phyloP scores from a whole-genome alignment of 495 filamentous ascomycete species.

The Extremus antarcticus region DNA sequence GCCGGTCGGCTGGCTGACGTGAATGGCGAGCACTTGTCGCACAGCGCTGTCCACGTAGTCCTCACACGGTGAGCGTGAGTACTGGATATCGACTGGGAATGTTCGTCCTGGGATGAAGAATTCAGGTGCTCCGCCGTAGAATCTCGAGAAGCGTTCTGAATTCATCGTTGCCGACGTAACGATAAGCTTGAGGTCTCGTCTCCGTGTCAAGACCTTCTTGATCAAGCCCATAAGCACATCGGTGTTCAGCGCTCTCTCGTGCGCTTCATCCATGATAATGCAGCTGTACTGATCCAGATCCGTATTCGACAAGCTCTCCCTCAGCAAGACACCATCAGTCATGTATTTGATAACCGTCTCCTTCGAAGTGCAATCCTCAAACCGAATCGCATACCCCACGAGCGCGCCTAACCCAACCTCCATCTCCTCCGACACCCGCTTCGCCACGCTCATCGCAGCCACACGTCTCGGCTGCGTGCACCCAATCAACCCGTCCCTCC shows the following conservation, averaged over 20 bases:
- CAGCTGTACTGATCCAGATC: constrained; percentile 96
- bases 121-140: constrained; percentile 95
- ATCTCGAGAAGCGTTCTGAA: constrained; percentile 85
- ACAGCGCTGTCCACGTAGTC: constrained; percentile 97
- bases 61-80: constrained; percentile 87
- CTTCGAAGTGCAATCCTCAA: constrained; percentile 94
- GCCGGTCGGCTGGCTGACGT: constrained; percentile 80
- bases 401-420: constrained; percentile 79
- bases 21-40: constrained; percentile 93
- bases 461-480: constrained; percentile 94
- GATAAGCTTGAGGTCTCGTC: constrained; percentile 89
- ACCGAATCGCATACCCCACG: constrained; percentile 96
- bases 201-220: constrained; percentile 86
- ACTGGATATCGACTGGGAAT: constrained; percentile 95
- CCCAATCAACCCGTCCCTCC: constrained; percentile 75
- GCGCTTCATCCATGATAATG: constrained; percentile 99
- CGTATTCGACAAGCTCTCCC: constrained; percentile 81
- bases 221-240: constrained; percentile 96
- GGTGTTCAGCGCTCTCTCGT: constrained; percentile 93
- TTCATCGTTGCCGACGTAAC: constrained; percentile 99
- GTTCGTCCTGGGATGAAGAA: constrained; percentile 95
- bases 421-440: constrained; percentile 98
- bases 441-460: constrained; percentile 97
- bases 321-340: constrained; percentile 93
- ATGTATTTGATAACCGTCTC: constrained; percentile 98